Base-by-base conservation (phyloP, 805 yeast species). In the Yarrowia divulgata region DNA sequence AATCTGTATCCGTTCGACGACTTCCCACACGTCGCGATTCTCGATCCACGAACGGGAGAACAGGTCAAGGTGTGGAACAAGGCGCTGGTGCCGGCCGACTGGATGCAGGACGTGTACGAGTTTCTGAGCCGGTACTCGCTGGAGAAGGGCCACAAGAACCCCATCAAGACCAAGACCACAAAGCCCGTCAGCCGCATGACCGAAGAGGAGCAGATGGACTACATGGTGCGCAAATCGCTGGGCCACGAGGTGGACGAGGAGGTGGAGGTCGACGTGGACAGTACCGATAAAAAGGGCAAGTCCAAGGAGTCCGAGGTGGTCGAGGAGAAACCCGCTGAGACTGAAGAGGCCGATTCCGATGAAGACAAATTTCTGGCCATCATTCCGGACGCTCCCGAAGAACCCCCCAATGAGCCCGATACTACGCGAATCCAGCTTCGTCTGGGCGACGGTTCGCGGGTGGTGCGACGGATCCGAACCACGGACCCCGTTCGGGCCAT, bases 11-110 rank as follows among this genome's bases (percentile, higher is more conserved):
- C 89, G 3, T 83, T 90, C 57, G 84, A 83, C 32, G 85, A 84
- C 32, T 89, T 81, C 76, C 99, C 99, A 1, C 98, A 95, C 77
- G 88, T 95, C 50, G 90, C 97, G 0, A 90, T 95, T 48, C 77
- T 95, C 63, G 99, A 95, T 75, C 98, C 99, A 1, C 87, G 93
- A 77, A 95, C 99, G 0, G 98, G 98, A 29, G 99, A 95, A 78
- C 83, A 97, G 70, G 85, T 92, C 69, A 84, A 85, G 73, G 83
- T 82, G 67, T 95, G 98, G 97, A 32, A 63, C n/a, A 79, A 78
- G 39, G 88, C 87, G 0, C 96, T 96, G 0, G 79, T 80, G 19
- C 81, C 84, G 0, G 82, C 83, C 4, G 81, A 79, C 19, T 93
- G 93, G 87, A 77, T 88, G 9, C 83, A 84, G 48, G 91, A 90